A percentile compares a stretch with the other conserved stretches of the same genome.
Conservation (phyloP, 23 red algal genomes). For the Chondrus crispus region DNA sequence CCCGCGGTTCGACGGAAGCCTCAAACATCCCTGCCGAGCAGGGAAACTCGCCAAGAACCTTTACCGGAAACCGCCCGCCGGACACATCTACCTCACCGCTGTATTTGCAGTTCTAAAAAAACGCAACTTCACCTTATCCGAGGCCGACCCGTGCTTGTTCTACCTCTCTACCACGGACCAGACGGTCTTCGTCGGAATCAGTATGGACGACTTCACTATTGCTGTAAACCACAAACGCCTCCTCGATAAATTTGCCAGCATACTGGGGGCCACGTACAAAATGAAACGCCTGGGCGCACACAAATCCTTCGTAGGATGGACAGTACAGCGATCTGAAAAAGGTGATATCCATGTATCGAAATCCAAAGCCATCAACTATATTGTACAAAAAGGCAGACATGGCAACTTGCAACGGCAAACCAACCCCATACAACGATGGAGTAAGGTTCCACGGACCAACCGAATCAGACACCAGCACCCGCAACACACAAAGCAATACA, state of each 20-base stretch:
- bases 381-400: background rate
- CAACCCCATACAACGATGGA: background rate
- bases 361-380: background rate
- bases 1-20: background rate
- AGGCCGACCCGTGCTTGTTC: constrained; percentile 26
- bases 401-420: background rate
- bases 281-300: background rate
- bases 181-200: background rate
- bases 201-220: constrained; percentile 5
- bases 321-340: background rate
- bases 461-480: background rate
- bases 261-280: background rate
- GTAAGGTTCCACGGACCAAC: background rate
- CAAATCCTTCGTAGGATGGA: background rate
- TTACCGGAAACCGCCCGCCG: background rate
- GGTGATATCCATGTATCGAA: background rate
- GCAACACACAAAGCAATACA: background rate
- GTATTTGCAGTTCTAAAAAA: background rate
- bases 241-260: background rate
- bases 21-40: background rate
- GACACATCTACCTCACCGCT: background rate
- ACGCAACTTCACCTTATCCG: background rate
- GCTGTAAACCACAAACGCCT: background rate
- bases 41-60: background rate
- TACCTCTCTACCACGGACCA: background rate